Percentiles rank a stretch among this genome's conserved stretches.
phyloP scores from a whole-genome alignment of 2,329 filamentous ascomycete genomes.

The Thielaviopsis punctulata region DNA sequence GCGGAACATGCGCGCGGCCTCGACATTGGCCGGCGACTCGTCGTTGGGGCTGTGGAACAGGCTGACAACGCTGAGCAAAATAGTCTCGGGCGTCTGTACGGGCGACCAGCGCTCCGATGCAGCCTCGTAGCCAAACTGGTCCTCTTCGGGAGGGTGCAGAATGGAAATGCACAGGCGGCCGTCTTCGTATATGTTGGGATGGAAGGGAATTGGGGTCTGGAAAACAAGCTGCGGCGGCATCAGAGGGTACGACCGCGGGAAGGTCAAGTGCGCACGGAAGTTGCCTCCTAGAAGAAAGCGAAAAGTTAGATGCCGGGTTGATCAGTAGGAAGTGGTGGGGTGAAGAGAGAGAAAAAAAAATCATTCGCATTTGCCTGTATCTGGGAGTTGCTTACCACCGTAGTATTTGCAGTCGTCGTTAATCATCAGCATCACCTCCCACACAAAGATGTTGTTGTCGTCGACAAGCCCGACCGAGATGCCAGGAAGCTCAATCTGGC shows the following conservation, averaged over 20 bases:
- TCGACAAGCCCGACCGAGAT: constrained; percentile 82
- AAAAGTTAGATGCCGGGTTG: background rate
- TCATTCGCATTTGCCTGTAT: background rate
- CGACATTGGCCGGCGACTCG: constrained; percentile 87
- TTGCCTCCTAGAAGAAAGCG: constrained; percentile 50
- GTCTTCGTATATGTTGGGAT: constrained; percentile 81
- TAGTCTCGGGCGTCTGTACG: constrained; percentile 89
- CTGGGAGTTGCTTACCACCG: constrained; percentile 45
- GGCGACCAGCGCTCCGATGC: constrained; percentile 86
- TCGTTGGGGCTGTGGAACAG: constrained; percentile 87
- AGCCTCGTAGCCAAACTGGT: constrained; percentile 83
- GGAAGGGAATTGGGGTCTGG: constrained; percentile 66
- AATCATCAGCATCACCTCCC: constrained; percentile 99
- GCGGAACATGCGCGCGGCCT: constrained; percentile 76
- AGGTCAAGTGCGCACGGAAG: constrained; percentile 71
- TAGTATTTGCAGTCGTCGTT: constrained; percentile 87
- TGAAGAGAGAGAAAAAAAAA: background rate
- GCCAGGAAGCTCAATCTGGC: constrained; percentile 75
- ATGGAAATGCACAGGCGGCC: constrained; percentile 95
- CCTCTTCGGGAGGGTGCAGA: constrained; percentile 84
- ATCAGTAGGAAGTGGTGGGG: background rate
- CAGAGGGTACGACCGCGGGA: constrained; percentile 73
- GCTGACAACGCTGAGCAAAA: constrained; percentile 79
- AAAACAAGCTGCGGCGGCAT: constrained; percentile 82
- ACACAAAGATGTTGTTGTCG: constrained; percentile 82